Evolutionary conservation across 305 asterid species (phyloP).

Genomic region (Rubia peregrina): DNA sequence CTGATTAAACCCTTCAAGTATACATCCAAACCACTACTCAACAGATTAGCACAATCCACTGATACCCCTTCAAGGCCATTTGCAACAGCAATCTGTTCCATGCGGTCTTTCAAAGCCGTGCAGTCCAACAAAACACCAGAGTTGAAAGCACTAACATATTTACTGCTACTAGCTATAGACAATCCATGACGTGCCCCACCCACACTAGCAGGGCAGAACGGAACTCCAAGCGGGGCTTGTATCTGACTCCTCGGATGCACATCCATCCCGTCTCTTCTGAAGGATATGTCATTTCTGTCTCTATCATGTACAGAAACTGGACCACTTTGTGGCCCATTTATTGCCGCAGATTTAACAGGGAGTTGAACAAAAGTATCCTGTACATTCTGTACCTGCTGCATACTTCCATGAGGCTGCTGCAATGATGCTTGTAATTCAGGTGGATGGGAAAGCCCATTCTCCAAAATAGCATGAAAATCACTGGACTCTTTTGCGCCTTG

Average conservation of each 20-base stretch:
- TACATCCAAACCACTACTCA: conserved; percentile 64
- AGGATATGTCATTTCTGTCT: conserved; percentile 32
- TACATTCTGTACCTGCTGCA: conserved; percentile 33
- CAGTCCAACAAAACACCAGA: conserved; percentile 54
- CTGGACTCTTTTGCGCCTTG: conserved; percentile 32
- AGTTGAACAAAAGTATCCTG: conserved; percentile 23
- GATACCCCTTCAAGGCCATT: conserved; percentile 79
- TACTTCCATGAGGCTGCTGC: conserved; percentile 40
- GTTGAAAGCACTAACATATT: conserved; percentile 25
- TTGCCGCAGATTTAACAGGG: conserved; percentile 26
- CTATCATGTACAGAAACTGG: conserved; percentile 41
- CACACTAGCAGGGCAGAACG: conserved; percentile 49
- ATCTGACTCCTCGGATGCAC: conserved; percentile 47
- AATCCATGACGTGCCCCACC: conserved; percentile 56
- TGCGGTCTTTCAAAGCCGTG: conserved; percentile 47
- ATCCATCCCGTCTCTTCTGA: conserved; percentile 36
- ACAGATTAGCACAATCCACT: conserved; percentile 55
- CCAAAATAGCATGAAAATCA: conserved; percentile 32
- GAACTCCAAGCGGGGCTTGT: conserved; percentile 87
- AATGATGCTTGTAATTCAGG: conserved; percentile 32
- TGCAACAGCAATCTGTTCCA: conserved; percentile 60
- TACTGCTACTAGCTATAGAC: conserved; percentile 43
- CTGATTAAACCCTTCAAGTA: conserved; percentile 62
- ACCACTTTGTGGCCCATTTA: conserved; percentile 36
- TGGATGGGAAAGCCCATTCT: conserved; percentile 44